A percentile compares a stretch with the other conserved stretches of the same genome.
phyloP scores from a whole-genome alignment of 2,329 filamentous ascomycete genomes.

The Stemphylium vesicarium region DNA sequence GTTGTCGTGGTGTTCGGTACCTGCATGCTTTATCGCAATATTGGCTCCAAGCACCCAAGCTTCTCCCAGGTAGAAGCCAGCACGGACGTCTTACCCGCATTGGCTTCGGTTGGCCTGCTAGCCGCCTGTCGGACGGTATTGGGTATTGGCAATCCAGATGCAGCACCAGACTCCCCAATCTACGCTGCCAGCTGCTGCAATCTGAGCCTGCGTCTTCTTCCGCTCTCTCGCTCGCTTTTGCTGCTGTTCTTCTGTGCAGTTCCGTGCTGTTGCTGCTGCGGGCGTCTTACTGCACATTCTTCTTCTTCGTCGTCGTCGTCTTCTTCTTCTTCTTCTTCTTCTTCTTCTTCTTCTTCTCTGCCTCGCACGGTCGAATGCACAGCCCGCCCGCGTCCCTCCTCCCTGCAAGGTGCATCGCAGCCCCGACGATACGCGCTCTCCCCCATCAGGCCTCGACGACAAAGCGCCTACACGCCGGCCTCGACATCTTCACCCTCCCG shows the following conservation, averaged over 20 bases:
- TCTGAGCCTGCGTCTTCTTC: neutral
- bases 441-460: constrained; percentile 15
- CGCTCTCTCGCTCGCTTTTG: neutral
- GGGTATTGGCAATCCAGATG: constrained; percentile 8
- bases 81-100: constrained; percentile 17
- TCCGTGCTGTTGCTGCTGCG: neutral
- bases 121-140: constrained; percentile 17
- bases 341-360: neutral
- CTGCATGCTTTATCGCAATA: constrained; percentile 20
- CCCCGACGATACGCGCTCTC: constrained; percentile 11
- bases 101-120: constrained; percentile 19
- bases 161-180: constrained; percentile 1
- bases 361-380: constrained; percentile 2
- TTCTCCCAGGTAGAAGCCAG: neutral
- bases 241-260: neutral
- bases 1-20: constrained; percentile 8
- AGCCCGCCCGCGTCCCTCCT: neutral
- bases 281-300: neutral
- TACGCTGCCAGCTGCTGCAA: neutral
- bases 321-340: neutral
- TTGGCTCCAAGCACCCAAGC: constrained; percentile 13
- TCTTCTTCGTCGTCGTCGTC: neutral
- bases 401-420: constrained; percentile 8
- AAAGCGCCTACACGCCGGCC: constrained; percentile 17
- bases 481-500: neutral